These are phyloP conservation scores for Calvatia gigantea DNA, from an alignment of 768 basidiomycete species.

Conservation along the genomic window DNA sequence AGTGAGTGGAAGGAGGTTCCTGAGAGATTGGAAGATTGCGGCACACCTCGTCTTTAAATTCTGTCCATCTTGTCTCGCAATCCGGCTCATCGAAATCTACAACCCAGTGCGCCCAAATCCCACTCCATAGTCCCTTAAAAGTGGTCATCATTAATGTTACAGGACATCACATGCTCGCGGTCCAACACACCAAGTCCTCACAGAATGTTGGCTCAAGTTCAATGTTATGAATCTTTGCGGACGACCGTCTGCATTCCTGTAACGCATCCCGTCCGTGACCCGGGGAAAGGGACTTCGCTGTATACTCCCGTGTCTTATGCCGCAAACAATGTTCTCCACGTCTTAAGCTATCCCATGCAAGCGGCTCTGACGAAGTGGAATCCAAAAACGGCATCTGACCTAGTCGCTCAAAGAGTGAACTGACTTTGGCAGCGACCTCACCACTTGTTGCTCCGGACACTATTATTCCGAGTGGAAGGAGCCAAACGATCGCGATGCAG, in stretches of 20 bases:
- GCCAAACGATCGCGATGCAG: not conserved
- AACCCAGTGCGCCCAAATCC: slow-evolving; percentile 7
- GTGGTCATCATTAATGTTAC: not conserved
- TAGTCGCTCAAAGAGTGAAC: not conserved
- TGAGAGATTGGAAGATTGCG: not conserved
- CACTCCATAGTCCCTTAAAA: not conserved
- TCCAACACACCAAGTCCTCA: not conserved
- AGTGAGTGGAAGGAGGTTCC: not conserved
- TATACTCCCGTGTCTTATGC: slow-evolving; percentile 2
- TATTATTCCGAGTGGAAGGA: not conserved
- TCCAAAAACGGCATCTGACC: not conserved
- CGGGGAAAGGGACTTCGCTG: not conserved
- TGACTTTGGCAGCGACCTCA: not conserved
- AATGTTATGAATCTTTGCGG: not conserved
- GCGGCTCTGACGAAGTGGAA: not conserved
- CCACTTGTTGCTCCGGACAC: not conserved
- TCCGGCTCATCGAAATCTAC: slow-evolving; percentile 4
- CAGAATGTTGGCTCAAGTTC: not conserved
- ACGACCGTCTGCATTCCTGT: not conserved
- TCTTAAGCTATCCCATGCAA: not conserved
- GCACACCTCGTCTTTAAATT: not conserved
- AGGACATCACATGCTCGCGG: not conserved
- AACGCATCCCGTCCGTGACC: not conserved
- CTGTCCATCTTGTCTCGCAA: not conserved
- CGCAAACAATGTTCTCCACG: slow-evolving; percentile 4